Evolutionary conservation across 495 filamentous ascomycete genomes (phyloP).

Genomic region (Baudoinia panamericana): DNA sequence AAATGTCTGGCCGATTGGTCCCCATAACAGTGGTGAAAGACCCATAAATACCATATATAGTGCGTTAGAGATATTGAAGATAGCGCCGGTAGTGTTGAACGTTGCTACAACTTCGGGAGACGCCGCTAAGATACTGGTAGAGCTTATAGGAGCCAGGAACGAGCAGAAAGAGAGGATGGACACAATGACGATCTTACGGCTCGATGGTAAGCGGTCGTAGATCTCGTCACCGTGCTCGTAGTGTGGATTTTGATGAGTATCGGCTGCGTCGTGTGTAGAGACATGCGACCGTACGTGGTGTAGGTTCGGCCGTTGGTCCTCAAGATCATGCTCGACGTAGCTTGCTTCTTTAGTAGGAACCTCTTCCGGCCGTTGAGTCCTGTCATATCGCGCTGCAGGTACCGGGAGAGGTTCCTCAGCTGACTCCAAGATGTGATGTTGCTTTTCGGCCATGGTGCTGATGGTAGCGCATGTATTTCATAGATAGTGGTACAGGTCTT

Average conservation of each 20-base stretch:
- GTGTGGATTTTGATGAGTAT: conserved; percentile 1
- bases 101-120: conserved; percentile 53
- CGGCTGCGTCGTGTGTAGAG: conserved; percentile 12
- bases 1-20: conserved; percentile 54
- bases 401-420: conserved; percentile 3
- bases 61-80: conserved; percentile 58
- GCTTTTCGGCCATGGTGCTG: background rate
- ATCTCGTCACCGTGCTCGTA: conserved; percentile 31
- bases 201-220: conserved; percentile 40
- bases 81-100: conserved; percentile 46
- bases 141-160: conserved; percentile 55
- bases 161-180: conserved; percentile 51
- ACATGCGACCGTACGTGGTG: conserved; percentile 12
- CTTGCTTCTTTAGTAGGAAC: background rate
- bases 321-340: conserved; percentile 1
- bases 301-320: conserved; percentile 7
- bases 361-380: conserved; percentile 1
- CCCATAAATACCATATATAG: conserved; percentile 61
- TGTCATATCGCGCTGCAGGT: background rate
- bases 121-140: conserved; percentile 55
- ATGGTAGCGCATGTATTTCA: too few relatives aligned
- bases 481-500: too few relatives aligned
- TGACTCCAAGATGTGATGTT: background rate
- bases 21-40: conserved; percentile 51
- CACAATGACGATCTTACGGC: conserved; percentile 48